phyloP scores from a whole-genome alignment of 371 early-diverging fungal genomes.

The Zychaea mexicana region DNA sequence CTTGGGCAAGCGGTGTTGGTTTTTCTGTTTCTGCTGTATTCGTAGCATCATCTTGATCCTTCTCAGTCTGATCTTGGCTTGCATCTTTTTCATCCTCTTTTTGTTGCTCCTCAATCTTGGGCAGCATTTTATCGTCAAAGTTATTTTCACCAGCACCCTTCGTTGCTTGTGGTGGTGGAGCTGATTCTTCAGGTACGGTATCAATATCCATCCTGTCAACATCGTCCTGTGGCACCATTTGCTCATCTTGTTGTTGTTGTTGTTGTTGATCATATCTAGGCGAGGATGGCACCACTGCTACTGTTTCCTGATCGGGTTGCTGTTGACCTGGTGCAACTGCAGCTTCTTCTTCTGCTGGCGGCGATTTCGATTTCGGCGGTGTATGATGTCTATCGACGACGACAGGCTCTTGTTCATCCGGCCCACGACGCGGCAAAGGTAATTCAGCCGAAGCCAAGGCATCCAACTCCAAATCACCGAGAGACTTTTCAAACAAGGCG shows the following conservation, averaged over 20 bases:
- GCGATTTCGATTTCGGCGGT: not conserved
- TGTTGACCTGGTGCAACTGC: not conserved
- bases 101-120: not conserved
- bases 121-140: too few relatives aligned
- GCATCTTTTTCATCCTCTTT: not conserved
- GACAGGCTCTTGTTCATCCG: not conserved
- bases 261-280: too few relatives aligned
- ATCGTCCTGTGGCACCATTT: constrained; percentile 2
- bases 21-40: not conserved
- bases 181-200: not conserved
- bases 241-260: not conserved
- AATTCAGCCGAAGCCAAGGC: constrained; percentile 20
- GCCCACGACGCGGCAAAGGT: constrained; percentile 7
- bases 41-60: not conserved
- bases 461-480: constrained; percentile 25
- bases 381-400: too few relatives aligned
- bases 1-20: not conserved
- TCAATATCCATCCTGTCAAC: constrained; percentile 7
- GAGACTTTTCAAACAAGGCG: constrained; percentile 31
- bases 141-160: not conserved
- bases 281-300: not conserved
- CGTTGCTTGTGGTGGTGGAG: not conserved
- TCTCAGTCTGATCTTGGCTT: not conserved
- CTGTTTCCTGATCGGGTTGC: not conserved
- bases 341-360: not conserved